phyloP scores from a whole-genome alignment of 106 monocot species.

The Dendrobium nobile region DNA sequence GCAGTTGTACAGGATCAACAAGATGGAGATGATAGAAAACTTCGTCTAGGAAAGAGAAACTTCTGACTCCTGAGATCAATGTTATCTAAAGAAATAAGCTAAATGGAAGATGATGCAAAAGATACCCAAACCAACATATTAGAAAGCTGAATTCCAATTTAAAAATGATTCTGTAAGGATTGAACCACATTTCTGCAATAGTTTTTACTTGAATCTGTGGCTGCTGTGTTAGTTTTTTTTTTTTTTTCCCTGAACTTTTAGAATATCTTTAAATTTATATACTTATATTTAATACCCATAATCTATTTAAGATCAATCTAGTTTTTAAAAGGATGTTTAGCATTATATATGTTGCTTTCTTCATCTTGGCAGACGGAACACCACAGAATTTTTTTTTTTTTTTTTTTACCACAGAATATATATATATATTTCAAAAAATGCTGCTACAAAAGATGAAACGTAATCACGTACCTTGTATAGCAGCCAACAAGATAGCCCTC shows the following conservation, averaged over 20 bases:
- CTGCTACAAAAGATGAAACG: not conserved
- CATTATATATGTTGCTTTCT: conserved; percentile 1
- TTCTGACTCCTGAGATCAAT: not conserved
- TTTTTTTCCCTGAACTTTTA: not conserved
- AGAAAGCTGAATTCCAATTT: not conserved
- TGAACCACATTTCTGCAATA: not conserved
- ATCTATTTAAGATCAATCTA: not conserved
- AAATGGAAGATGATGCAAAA: not conserved
- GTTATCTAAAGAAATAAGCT: not conserved
- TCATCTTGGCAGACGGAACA: not conserved
- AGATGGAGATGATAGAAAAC: not conserved
- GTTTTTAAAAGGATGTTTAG: not conserved
- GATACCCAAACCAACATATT: not conserved
- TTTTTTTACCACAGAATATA: too few relatives aligned
- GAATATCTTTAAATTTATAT: not conserved
- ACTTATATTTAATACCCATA: not conserved
- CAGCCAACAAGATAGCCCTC: conserved; percentile 78
- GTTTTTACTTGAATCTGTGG: not conserved
- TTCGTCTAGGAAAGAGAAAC: not conserved
- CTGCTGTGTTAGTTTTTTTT: not conserved
- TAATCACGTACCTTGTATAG: conserved; percentile 67
- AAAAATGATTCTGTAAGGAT: not conserved
- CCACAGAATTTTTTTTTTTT: too few relatives aligned
- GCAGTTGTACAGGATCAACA: not conserved
- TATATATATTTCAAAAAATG: not conserved